phyloP scores from a whole-genome alignment of 2,329 filamentous ascomycete genomes.

The Fusarium verrucosum region DNA sequence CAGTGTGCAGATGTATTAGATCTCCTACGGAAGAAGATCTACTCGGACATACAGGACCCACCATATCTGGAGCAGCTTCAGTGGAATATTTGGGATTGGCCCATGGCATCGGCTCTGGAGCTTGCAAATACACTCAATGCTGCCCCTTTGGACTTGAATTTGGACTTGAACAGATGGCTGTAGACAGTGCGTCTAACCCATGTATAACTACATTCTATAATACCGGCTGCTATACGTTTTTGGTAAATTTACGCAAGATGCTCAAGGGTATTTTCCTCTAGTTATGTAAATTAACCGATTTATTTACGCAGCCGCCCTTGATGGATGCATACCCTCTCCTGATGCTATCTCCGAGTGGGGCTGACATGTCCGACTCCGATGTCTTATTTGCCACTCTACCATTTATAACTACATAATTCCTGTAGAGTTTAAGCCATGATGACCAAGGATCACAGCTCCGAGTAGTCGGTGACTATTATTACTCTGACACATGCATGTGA shows the following conservation, averaged over 20 bases:
- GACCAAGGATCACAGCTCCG: neutral
- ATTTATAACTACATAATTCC: too few relatives aligned
- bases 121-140: constrained; percentile 39
- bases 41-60: constrained; percentile 12
- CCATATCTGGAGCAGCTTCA: constrained; percentile 33
- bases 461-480: neutral
- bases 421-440: neutral
- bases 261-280: too few relatives aligned
- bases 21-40: constrained; percentile 32
- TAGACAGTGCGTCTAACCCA: too few relatives aligned
- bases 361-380: neutral
- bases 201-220: too few relatives aligned
- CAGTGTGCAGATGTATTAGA: constrained; percentile 40
- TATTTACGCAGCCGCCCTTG: too few relatives aligned
- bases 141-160: too few relatives aligned
- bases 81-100: constrained; percentile 45
- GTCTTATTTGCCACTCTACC: neutral
- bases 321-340: neutral
- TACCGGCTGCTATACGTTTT: too few relatives aligned
- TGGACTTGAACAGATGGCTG: too few relatives aligned
- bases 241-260: too few relatives aligned
- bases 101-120: constrained; percentile 41
- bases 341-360: neutral
- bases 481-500: neutral
- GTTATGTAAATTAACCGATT: too few relatives aligned